Conservation (phyloP, 1,139 yeast genomes). For the Candida albicans region DNA sequence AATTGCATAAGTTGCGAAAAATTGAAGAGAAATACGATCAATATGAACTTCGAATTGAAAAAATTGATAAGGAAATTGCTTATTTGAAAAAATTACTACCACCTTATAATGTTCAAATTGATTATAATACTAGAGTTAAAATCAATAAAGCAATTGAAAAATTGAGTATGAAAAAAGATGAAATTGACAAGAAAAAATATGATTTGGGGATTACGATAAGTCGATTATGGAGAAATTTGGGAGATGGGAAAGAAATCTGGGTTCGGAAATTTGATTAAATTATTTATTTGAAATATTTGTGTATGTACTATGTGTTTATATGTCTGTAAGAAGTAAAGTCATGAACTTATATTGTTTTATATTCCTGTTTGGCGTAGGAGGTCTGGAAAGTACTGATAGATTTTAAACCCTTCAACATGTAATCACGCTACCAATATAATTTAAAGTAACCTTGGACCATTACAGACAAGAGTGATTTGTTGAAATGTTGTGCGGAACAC, state of each 20-base stretch:
- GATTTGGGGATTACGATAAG: constrained; percentile 45
- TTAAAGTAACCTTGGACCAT: no score
- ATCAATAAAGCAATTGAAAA: constrained; percentile 46
- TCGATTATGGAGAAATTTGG: constrained; percentile 42
- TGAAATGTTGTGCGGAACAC: no score
- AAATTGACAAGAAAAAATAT: constrained; percentile 44
- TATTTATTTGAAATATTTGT: no score
- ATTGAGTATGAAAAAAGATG: constrained; percentile 42
- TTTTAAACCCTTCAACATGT: no score
- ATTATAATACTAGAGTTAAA: constrained; percentile 43
- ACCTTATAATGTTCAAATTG: constrained; percentile 48
- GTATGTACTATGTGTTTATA: background rate
- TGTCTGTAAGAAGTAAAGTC: background rate
- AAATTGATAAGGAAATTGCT: constrained; percentile 43
- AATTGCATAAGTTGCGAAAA: constrained; percentile 10
- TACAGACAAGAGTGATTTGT: no score
- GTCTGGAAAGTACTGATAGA: no score
- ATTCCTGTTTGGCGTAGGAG: no score
- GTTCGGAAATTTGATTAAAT: constrained; percentile 26
- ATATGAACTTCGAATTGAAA: constrained; percentile 31
- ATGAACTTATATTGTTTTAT: no score
- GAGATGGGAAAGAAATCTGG: constrained; percentile 48
- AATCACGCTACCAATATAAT: no score
- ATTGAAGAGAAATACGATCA: constrained; percentile 41
- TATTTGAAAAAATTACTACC: constrained; percentile 44